These are phyloP conservation scores for Phylloporus sp. DNA, from an alignment of 1,284 basidiomycete genomes.

Conservation along the genomic window DNA sequence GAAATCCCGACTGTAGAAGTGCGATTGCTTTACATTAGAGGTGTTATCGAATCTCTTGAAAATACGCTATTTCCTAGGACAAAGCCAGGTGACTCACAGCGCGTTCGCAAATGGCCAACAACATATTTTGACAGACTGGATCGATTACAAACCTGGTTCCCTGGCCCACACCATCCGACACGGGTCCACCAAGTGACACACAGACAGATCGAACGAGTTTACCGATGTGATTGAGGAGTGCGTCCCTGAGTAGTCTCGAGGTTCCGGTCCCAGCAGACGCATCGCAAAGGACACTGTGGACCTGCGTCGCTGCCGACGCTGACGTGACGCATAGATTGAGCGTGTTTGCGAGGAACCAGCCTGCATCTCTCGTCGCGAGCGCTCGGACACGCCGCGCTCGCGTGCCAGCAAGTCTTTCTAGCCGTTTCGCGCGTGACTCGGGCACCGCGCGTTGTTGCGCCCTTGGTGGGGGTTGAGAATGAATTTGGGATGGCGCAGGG, in stretches of 20 bases:
- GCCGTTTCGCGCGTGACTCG: conserved; percentile 9
- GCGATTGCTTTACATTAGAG: no score
- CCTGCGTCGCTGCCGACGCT: neutral
- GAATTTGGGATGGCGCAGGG: neutral
- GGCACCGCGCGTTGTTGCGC: neutral
- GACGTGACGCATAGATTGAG: conserved; percentile 27
- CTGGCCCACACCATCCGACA: neutral
- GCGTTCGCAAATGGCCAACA: conserved; percentile 33
- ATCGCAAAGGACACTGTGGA: no score
- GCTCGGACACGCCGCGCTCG: conserved; percentile 24
- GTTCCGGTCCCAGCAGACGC: neutral
- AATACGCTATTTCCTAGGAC: no score
- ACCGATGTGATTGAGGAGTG: conserved; percentile 31
- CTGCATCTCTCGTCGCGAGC: conserved; percentile 30
- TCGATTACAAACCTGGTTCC: conserved; percentile 20
- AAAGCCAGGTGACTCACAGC: conserved; percentile 26
- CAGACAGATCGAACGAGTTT: conserved; percentile 21
- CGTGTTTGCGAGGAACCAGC: conserved; percentile 32
- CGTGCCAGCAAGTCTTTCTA: conserved; percentile 18
- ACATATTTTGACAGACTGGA: conserved; percentile 30
- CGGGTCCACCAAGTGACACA: neutral
- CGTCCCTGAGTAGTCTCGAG: conserved; percentile 13
- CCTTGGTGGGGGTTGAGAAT: neutral
- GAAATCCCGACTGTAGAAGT: no score
- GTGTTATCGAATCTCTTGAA: no score